Base-by-base conservation (phyloP, 805 yeast species). In the Saturnispora quitensis region DNA sequence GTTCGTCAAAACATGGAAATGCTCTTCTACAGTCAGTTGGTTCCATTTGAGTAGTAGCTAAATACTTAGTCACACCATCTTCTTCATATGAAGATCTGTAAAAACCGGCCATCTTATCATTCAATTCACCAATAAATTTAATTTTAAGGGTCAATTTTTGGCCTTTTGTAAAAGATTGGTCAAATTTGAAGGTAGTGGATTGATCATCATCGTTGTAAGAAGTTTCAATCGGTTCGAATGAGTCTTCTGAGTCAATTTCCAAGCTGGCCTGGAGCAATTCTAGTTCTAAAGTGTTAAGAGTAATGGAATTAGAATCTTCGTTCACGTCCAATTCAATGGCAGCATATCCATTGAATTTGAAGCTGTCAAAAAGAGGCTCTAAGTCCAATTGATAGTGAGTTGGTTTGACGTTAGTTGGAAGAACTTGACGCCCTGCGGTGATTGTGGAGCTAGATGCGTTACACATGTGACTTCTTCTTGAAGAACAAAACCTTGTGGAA, bases 341-440 rank as follows among this genome's bases (percentile, higher is more conserved):
- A n/a, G 76, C 82, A n/a, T 62, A 63, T 25, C 88, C 87, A 15
- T 63, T 61, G 61, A 74, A 82, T 22, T 73, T 66, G 62, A 76
- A 76, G 35, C 72, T 70, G 15, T 65, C 68, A 43, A 68, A 56
- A 12, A 55, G 35, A 7, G 69, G 68, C 50, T 63, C 65, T 40
- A 82, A 68, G 8, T 80, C 72, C 44, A 91, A 66, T 53, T 81
- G 78, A 67, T 91, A 91, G 67, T 87, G 89, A 42, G 70, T 61
- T 33, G 99, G 97, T 57, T 76, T 78, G 56, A 90, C 88, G 54
- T 80, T 74, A 3, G 60, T 56, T 40, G 72, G 73, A 34, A 68
- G 56, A n/a, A 66, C 58, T 53, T 65, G 67, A 55, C 68, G 63
- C 7, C 51, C 50, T n/a, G 18, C 36, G 34, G n/a, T 27, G 45